Conservation (phyloP, 306 rosid genomes). For the Sicyos edulis region DNA sequence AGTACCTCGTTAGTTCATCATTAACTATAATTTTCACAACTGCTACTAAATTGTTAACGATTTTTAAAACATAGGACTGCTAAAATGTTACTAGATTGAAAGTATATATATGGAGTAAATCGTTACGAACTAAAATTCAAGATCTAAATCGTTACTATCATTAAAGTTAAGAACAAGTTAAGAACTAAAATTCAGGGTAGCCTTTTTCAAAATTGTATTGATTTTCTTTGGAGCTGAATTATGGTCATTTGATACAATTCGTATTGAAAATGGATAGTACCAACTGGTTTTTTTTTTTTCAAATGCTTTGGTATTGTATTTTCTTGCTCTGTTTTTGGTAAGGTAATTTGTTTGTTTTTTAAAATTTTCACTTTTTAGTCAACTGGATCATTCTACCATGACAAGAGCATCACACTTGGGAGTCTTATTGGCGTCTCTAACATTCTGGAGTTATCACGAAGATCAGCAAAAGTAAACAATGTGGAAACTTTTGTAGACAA, state of each 20-base stretch:
- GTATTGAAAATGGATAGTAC: background rate
- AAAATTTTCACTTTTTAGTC: background rate
- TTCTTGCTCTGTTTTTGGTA: constrained; percentile 11
- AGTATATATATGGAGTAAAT: background rate
- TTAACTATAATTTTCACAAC: no score
- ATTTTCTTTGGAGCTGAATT: background rate
- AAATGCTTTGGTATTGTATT: background rate
- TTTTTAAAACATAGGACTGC: no score
- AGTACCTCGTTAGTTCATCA: no score
- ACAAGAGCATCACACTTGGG: constrained; percentile 69
- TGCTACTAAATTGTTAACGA: background rate
- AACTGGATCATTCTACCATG: constrained; percentile 65
- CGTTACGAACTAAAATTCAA: background rate
- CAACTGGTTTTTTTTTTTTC: background rate
- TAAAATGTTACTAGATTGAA: background rate
- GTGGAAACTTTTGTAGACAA: constrained; percentile 33
- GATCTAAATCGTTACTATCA: no score
- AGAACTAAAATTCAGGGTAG: background rate
- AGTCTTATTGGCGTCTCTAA: constrained; percentile 62
- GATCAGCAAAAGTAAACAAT: constrained; percentile 42
- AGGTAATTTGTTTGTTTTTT: constrained; percentile 13
- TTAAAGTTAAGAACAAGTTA: no score
- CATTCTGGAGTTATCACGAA: constrained; percentile 54
- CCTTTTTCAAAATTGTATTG: background rate
- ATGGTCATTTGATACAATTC: background rate